Base-by-base conservation (phyloP, 495 filamentous ascomycete species). In the Aspergillus biplanus region DNA sequence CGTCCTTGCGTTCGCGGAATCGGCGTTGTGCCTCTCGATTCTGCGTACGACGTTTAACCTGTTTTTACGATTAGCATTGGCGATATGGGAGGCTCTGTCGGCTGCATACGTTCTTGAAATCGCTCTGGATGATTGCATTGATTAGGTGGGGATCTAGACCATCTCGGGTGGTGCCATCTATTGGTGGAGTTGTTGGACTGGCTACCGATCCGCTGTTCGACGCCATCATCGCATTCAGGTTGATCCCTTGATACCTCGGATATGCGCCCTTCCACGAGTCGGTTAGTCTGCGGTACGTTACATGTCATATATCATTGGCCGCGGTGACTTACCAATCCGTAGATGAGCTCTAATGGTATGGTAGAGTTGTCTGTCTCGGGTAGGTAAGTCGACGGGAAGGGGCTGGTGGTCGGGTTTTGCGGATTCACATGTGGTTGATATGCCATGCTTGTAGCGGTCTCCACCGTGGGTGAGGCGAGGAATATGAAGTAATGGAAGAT, bases 1-100 rank as follows among this genome's bases (percentile, higher is more conserved):
- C 48, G 7, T 61, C 58, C 11, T 61, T 61, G 48, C 58, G 58
- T 18, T 61, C 58, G 44, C 58, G 58, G 49, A 61, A 61, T 39
- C 58, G 58, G 6, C 58, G 58, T 21, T 61, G 58, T 16, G 58
- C 58, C 21, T 52, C 58, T 7, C 58, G 32, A 49, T 61, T 61
- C 34, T 61, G 58, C 18, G 42, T 39, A 3, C 58, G 58, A 7
- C 58, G 33, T 42, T 52, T 52, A 18, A 31, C 55, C 55, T 57
- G 7, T 44, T 18, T 7, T 6, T 8, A 4, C 7, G 47, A 31
- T 50, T 50, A 50, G 47, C 47, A 21, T 6, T 5, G 5, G 27
- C 0, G 27, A 57, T 50, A 50, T 8, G 18, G 27, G 16, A 6
- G 1, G 9, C 18, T 6, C 6, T 13, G n/a, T n/a, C 21, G 21